Evolutionary conservation across 2,329 filamentous ascomycete species (phyloP).

Genomic region (Grosmannia penicillata): DNA sequence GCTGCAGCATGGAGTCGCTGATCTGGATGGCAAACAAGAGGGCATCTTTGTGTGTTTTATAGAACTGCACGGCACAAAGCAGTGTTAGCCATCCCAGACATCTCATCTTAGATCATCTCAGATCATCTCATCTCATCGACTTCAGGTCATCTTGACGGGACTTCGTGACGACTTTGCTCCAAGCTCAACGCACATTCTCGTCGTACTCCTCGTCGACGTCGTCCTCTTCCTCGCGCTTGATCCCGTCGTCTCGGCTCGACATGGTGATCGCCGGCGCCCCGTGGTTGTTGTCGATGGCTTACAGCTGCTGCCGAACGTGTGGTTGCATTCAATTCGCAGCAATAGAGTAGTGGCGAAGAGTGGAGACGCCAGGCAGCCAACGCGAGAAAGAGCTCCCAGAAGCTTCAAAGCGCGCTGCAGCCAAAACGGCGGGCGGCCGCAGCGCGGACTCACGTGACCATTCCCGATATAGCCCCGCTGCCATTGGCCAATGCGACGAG

Average conservation of each 20-base stretch:
- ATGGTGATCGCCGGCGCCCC: slow-evolving; percentile 9
- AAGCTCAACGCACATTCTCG: slow-evolving; percentile 12
- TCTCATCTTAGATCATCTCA: neutral
- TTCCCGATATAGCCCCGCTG: neutral
- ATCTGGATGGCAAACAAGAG: slow-evolving; percentile 92
- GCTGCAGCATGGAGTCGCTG: slow-evolving; percentile 70
- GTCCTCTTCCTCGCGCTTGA: slow-evolving; percentile 41
- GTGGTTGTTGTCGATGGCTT: neutral
- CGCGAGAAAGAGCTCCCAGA: slow-evolving; percentile 1
- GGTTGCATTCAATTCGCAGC: neutral
- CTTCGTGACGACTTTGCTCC: too few species aligned
- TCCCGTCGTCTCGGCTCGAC: slow-evolving; percentile 17
- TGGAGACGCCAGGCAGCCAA: slow-evolving; percentile 6
- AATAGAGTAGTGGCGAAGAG: neutral
- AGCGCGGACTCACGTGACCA: slow-evolving; percentile 6
- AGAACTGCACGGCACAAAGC: slow-evolving; percentile 40
- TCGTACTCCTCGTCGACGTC: slow-evolving; percentile 49
- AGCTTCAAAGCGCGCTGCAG: neutral
- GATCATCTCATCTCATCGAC: too few species aligned
- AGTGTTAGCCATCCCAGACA: neutral
- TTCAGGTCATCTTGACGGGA: too few species aligned
- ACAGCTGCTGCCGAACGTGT: too few species aligned
- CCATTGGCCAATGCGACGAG: slow-evolving; percentile 10
- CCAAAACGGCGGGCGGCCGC: neutral
- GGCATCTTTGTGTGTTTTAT: slow-evolving; percentile 91